Conservation (phyloP, 805 yeast genomes). For the Ogataea henricii region DNA sequence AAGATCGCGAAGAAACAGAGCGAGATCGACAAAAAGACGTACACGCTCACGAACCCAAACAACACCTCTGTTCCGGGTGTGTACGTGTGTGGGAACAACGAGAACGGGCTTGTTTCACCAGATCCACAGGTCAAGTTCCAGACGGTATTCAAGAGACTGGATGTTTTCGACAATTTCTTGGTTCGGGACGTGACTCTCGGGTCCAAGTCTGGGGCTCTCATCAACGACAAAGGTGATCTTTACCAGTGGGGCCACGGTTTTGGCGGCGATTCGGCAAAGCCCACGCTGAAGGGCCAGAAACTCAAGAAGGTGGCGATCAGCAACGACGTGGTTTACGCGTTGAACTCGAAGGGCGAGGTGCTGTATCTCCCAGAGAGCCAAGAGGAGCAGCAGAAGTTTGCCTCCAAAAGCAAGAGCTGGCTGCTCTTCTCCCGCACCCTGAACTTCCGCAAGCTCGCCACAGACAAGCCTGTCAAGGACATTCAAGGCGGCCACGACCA, state of each 20-base stretch:
- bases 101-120: constrained; percentile 35
- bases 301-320: constrained; percentile 50
- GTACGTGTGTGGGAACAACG: constrained; percentile 64
- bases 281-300: constrained; percentile 49
- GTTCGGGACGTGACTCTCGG: constrained; percentile 59
- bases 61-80: constrained; percentile 54
- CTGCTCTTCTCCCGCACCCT: constrained; percentile 20
- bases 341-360: constrained; percentile 50
- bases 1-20: constrained; percentile 24
- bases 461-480: constrained; percentile 35
- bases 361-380: constrained; percentile 36
- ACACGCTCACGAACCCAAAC: constrained; percentile 36
- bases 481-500: constrained; percentile 67
- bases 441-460: constrained; percentile 19
- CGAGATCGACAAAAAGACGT: constrained; percentile 21
- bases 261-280: constrained; percentile 26
- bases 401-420: constrained; percentile 9
- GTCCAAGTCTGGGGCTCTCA: constrained; percentile 53
- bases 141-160: constrained; percentile 59
- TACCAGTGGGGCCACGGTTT: constrained; percentile 66
- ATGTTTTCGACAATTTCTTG: constrained; percentile 61
- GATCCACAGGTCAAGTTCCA: constrained; percentile 34
- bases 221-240: constrained; percentile 69
- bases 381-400: constrained; percentile 19
- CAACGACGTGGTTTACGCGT: constrained; percentile 52